Evolutionary conservation across 1,139 yeast genomes (phyloP).

Genomic region (Nakaseomyces nivariensis): DNA sequence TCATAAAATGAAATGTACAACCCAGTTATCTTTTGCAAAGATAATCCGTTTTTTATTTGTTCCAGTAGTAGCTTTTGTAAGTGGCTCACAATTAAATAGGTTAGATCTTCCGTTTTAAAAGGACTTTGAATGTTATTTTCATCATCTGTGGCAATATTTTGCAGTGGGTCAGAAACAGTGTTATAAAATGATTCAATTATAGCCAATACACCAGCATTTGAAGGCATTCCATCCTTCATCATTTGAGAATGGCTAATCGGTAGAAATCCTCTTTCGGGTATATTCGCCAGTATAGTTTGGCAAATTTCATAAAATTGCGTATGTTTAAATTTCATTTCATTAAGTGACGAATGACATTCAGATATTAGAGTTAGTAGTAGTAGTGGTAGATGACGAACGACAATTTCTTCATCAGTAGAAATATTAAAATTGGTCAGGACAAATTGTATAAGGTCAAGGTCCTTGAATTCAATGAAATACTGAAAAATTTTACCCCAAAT

Average conservation of each 20-base stretch:
- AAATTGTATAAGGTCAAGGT: slow-evolving; percentile 43
- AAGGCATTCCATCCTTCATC: slow-evolving; percentile 10
- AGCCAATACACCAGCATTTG: slow-evolving; percentile 19
- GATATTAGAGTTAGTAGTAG: slow-evolving; percentile 43
- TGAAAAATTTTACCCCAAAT: slow-evolving; percentile 62
- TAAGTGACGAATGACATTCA: slow-evolving; percentile 4
- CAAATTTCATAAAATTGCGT: slow-evolving; percentile 19
- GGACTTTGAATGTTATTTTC: slow-evolving; percentile 31
- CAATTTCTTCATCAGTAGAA: slow-evolving; percentile 70
- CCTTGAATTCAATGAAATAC: slow-evolving; percentile 28
- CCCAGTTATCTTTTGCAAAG: slow-evolving; percentile 30
- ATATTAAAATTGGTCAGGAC: slow-evolving; percentile 59
- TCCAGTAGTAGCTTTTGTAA: slow-evolving; percentile 32
- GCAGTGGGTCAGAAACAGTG: slow-evolving; percentile 15
- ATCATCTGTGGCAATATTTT: slow-evolving; percentile 9
- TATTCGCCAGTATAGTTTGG: slow-evolving; percentile 35
- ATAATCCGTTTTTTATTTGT: slow-evolving; percentile 16
- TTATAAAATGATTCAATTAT: slow-evolving; percentile 30
- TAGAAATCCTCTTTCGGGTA: slow-evolving; percentile 51
- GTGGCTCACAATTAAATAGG: slow-evolving; percentile 34
- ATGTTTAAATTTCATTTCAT: not conserved
- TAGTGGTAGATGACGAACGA: slow-evolving; percentile 65
- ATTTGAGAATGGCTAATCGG: slow-evolving; percentile 37
- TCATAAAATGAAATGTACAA: slow-evolving; percentile 38
- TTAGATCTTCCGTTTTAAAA: slow-evolving; percentile 36